Base-by-base conservation (phyloP, 2,329 filamentous ascomycete genomes). In the Gliomastix tumulicola region DNA sequence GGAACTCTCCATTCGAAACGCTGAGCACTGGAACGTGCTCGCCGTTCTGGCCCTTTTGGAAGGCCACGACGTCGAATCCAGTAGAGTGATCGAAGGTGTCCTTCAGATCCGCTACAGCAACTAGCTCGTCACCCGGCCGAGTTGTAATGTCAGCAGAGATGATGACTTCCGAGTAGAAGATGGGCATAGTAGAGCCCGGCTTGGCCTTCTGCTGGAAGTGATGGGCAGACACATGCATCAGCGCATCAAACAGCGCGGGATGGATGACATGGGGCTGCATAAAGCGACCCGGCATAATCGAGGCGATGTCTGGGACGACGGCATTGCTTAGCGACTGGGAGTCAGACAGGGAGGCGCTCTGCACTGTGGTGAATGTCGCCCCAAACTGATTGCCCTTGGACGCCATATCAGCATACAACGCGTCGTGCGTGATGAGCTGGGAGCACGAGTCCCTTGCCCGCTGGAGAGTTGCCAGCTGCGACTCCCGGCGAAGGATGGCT, bases 231-330 rank as follows among this genome's bases (percentile, higher is more conserved):
- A n/a, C n/a, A n/a, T n/a, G n/a, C n/a, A n/a, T n/a, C n/a, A n/a
- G n/a, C n/a, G n/a, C n/a, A n/a, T n/a, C n/a, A n/a, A n/a, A n/a
- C n/a, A n/a, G 40, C 2, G 41, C 40, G 9, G 43, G 42, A 19
- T 44, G 41, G 13, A 42, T 36, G 35, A 38, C 30, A 33, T 45
- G 41, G 7, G 35, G 37, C 19, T 42, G 39, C n/a, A 44, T 33
- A 20, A 38, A 34, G 8, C 21, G 20, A 5, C 32, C 32, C 6
- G 43, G 43, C 43, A 45, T 43, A 10, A 15, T 37, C 2, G 22
- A 23, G 15, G 33, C 38, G n/a, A 45, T 35, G 35, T 45, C 41
- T 11, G 39, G 39, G 20, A 45, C 32, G 8, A 30, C 25, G 34
- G n/a, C n/a, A n/a, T n/a, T n/a, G n/a, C n/a, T n/a, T n/a, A n/a